Base-by-base conservation (phyloP, 2,329 filamentous ascomycete genomes). In the Aspergillus tanneri region DNA sequence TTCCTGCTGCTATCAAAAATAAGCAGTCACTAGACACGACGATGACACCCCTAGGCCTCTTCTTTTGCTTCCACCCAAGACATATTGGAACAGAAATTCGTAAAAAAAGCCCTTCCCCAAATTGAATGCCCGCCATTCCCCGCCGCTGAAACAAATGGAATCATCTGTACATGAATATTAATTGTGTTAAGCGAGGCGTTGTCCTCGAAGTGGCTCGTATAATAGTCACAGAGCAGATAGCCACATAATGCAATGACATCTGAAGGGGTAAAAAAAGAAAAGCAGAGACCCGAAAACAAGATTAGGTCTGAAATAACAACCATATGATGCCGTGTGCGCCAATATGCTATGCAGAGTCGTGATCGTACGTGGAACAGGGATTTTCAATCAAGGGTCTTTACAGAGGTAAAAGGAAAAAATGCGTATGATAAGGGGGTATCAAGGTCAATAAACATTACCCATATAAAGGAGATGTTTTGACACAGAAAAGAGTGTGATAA, bases 301-400 rank as follows among this genome's bases (percentile, higher is more conserved):
- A 54, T 50, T 46, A 59, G 52, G 53, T 58, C 54, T 47, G 43
- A 55, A 54, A 56, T 51, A 53, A 61, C 28, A 53, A 49, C 53
- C 46, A 58, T 50, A 59, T 54, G 49, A 61, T 56, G 57, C 61
- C 53, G 52, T 54, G 22, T 66, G 63, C 66, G 66, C 66, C 66
- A 61, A 62, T 52, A 68, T 68, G 65, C 66, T 67, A 68, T 68
- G 66, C 65, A 65, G 58, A 56, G 59, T 68, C 65, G 54, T 68
- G 58, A 66, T 67, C 57, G 61, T 63, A 64, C 59, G 62, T 67
- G 63, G 66, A 61, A 59, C 58, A 59, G 50, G 54, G 50, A 55
- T 59, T 53, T 55, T 52, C 48, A 54, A 46, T 48, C 49, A 42
- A 52, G 44, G 49, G 55, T 53, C 49, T 59, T 57, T 48, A 53